A percentile compares a stretch with the other conserved stretches of the same genome.
Evolutionary conservation across 108 stramenopile genomes (phyloP).

Genomic region (Cyclotella choctawhatcheeana): DNA sequence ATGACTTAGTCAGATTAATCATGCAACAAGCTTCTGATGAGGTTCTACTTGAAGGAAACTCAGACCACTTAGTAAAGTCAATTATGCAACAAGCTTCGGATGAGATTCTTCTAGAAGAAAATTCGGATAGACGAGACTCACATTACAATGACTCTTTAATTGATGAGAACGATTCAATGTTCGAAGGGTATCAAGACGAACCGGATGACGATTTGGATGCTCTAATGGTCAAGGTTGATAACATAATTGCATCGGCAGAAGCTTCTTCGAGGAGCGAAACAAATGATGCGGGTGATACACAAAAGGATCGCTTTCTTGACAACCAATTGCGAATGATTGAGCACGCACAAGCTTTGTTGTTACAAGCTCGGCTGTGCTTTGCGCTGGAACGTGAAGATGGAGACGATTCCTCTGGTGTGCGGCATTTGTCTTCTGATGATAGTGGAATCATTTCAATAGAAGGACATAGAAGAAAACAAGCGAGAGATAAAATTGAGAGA

Average conservation of each 20-base stretch:
- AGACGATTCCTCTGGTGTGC: neutral
- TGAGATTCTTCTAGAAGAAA: slow-evolving; percentile 38
- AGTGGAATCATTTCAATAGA: neutral
- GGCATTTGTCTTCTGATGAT: neutral
- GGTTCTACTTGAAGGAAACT: slow-evolving; percentile 28
- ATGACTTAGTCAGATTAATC: slow-evolving; percentile 42
- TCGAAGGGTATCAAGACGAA: slow-evolving; percentile 42
- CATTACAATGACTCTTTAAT: slow-evolving; percentile 9
- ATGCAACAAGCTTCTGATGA: slow-evolving; percentile 39
- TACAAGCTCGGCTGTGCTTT: slow-evolving; percentile 36
- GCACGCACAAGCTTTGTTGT: slow-evolving; percentile 31
- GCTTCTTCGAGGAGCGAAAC: slow-evolving; percentile 4
- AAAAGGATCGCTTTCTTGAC: neutral
- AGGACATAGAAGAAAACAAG: slow-evolving; percentile 10
- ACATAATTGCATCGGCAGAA: slow-evolving; percentile 20
- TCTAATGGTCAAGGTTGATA: slow-evolving; percentile 34
- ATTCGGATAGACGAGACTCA: neutral
- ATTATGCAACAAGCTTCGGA: slow-evolving; percentile 25
- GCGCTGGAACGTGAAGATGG: slow-evolving; percentile 13
- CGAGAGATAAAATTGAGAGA: slow-evolving; percentile 21
- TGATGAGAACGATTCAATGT: slow-evolving; percentile 48
- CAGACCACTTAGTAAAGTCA: too few species aligned
- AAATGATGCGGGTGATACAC: slow-evolving; percentile 8
- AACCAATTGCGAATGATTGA: slow-evolving; percentile 12
- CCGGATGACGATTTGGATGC: slow-evolving; percentile 22